These are phyloP conservation scores for Lojkania enalia DNA, from an alignment of 2,329 filamentous ascomycete genomes.

Conservation along the genomic window DNA sequence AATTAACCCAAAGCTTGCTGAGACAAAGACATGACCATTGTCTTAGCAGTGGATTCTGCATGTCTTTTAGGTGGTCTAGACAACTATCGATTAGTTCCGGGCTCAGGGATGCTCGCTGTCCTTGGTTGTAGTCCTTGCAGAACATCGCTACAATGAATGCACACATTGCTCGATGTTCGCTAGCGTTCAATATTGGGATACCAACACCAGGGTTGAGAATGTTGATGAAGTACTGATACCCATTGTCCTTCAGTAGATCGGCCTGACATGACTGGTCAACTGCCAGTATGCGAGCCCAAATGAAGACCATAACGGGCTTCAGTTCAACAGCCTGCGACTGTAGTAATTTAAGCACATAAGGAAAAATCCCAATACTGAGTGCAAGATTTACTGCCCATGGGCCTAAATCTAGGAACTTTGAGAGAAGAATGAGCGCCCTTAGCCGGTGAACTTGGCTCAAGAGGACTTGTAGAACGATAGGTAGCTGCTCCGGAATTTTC, in stretches of 20 bases:
- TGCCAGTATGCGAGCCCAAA: constrained; percentile 94
- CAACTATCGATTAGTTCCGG: constrained; percentile 90
- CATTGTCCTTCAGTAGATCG: constrained; percentile 94
- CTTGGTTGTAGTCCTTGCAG: constrained; percentile 91
- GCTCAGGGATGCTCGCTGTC: constrained; percentile 87
- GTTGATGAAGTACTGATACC: constrained; percentile 93
- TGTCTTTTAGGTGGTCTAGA: constrained; percentile 78
- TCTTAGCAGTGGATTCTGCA: constrained; percentile 82
- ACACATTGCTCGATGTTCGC: constrained; percentile 98
- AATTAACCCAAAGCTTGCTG: constrained; percentile 90
- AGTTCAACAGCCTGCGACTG: constrained; percentile 93
- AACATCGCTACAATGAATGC: constrained; percentile 97
- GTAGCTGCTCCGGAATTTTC: constrained; percentile 89
- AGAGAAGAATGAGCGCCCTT: constrained; percentile 85
- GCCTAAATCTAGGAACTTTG: constrained; percentile 90
- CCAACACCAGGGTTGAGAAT: constrained; percentile 83
- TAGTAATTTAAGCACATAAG: constrained; percentile 94
- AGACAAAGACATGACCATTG: constrained; percentile 97
- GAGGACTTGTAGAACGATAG: constrained; percentile 92
- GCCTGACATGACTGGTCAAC: constrained; percentile 93
- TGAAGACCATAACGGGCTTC: constrained; percentile 99
- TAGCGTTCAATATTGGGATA: constrained; percentile 82
- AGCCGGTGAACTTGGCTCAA: constrained; percentile 94
- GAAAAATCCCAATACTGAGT: constrained; percentile 96
- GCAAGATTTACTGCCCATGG: constrained; percentile 99